phyloP scores from a whole-genome alignment of 148 eudicot genomes.

The Fagopyrum esculentum region DNA sequence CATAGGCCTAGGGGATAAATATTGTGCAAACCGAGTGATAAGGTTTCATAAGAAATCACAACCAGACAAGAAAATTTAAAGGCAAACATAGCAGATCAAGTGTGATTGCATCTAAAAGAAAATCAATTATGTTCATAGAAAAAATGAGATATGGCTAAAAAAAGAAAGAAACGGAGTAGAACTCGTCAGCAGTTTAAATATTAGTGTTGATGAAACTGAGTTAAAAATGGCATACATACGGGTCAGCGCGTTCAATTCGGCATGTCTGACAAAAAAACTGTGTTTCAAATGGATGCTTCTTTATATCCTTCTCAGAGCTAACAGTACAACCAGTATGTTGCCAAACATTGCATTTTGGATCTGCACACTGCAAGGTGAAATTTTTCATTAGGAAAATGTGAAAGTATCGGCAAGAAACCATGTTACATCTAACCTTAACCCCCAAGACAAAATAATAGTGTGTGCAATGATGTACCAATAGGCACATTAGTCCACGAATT shows the following conservation, averaged over 20 bases:
- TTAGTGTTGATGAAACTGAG: not conserved
- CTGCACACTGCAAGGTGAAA: constrained; percentile 62
- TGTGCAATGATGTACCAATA: no score
- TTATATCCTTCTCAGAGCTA: constrained; percentile 50
- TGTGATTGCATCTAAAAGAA: not conserved
- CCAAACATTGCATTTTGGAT: constrained; percentile 62
- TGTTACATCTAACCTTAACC: not conserved
- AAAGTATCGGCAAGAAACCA: not conserved
- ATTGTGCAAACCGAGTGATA: not conserved
- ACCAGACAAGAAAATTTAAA: no score
- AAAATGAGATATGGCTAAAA: not conserved
- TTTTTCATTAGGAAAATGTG: constrained; percentile 12
- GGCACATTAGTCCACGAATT: no score
- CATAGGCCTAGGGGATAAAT: not conserved
- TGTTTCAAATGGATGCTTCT: constrained; percentile 35
- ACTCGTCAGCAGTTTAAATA: not conserved
- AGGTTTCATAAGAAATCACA: no score
- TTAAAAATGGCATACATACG: constrained; percentile 49
- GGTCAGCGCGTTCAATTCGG: constrained; percentile 82
- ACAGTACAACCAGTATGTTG: constrained; percentile 75
- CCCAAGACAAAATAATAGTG: no score
- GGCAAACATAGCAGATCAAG: not conserved
- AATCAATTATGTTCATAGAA: not conserved
- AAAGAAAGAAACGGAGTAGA: not conserved
- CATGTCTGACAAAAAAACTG: constrained; percentile 67